These are phyloP conservation scores for Leucaena leucocephala DNA, from an alignment of 306 rosid species.

Conservation along the genomic window DNA sequence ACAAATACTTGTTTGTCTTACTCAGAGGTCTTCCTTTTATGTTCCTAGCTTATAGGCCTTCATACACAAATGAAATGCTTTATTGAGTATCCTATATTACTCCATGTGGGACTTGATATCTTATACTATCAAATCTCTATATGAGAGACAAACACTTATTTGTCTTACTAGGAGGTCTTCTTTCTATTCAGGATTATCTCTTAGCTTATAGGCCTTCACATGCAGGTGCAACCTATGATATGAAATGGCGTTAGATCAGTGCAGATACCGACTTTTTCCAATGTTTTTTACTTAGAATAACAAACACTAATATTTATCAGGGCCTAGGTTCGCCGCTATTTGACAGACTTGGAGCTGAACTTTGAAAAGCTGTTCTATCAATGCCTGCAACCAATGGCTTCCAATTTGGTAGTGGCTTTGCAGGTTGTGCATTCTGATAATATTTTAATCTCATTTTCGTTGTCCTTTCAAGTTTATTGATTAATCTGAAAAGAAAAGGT, in stretches of 20 bases:
- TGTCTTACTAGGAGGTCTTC: background rate
- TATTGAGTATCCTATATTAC: no score
- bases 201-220: slow-evolving; percentile 90
- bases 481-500: slow-evolving; percentile 8
- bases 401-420: slow-evolving; percentile 91
- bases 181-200: slow-evolving; percentile 71
- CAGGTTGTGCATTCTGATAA: slow-evolving; percentile 56
- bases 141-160: background rate
- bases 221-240: slow-evolving; percentile 97
- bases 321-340: slow-evolving; percentile 97
- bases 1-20: no score
- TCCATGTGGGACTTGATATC: no score
- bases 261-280: slow-evolving; percentile 56
- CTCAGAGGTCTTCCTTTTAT: no score
- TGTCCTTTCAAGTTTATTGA: slow-evolving; percentile 30
- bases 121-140: no score
- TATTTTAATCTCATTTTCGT: background rate
- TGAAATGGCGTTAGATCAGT: slow-evolving; percentile 89
- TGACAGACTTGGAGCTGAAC: slow-evolving; percentile 94
- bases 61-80: no score
- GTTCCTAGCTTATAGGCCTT: no score
- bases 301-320: slow-evolving; percentile 49
- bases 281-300: background rate
- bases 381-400: slow-evolving; percentile 96
- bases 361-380: slow-evolving; percentile 86